A percentile compares a stretch with the other conserved stretches of the same genome.
phyloP scores from a whole-genome alignment of 441 rosid genomes.

The Euphorbia corollata region DNA sequence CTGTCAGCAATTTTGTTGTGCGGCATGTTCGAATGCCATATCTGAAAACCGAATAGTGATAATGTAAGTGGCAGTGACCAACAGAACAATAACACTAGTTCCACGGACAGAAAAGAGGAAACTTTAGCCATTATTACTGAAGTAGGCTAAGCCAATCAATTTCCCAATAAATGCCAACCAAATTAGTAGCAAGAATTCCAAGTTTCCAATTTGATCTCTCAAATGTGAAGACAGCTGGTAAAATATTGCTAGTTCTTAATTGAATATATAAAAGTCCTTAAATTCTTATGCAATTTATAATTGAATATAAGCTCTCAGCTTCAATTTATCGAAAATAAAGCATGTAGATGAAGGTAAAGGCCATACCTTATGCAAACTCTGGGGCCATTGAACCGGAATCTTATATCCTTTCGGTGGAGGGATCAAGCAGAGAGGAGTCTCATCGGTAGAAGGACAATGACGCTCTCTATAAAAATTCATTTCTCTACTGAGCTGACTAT shows the following conservation, averaged over 20 bases:
- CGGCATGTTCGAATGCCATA: slow-evolving; percentile 94
- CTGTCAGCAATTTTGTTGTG: slow-evolving; percentile 84
- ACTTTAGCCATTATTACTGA: background rate
- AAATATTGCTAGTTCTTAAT: background rate
- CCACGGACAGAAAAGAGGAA: background rate
- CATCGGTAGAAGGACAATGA: slow-evolving; percentile 76
- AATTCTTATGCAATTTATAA: background rate
- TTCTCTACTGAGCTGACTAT: slow-evolving; percentile 84
- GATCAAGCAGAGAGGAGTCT: slow-evolving; percentile 78
- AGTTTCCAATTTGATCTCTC: background rate
- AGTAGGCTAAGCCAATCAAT: background rate
- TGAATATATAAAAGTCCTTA: background rate
- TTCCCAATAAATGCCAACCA: background rate
- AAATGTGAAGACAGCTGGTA: background rate
- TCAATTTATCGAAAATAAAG: too few relatives aligned
- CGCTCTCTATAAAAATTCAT: slow-evolving; percentile 94
- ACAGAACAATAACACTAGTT: background rate
- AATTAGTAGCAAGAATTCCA: background rate
- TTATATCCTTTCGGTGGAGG: slow-evolving; percentile 77
- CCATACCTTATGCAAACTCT: slow-evolving; percentile 80
- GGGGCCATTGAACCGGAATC: slow-evolving; percentile 85
- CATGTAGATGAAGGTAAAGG: background rate
- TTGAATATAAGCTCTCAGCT: background rate
- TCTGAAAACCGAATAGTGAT: slow-evolving; percentile 36
- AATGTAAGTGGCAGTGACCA: background rate